Percentiles rank a stretch among this genome's conserved stretches.
These are phyloP conservation scores for Camptophora hylomeconis DNA, from an alignment of 2,329 filamentous ascomycete genomes.

Conservation along the genomic window DNA sequence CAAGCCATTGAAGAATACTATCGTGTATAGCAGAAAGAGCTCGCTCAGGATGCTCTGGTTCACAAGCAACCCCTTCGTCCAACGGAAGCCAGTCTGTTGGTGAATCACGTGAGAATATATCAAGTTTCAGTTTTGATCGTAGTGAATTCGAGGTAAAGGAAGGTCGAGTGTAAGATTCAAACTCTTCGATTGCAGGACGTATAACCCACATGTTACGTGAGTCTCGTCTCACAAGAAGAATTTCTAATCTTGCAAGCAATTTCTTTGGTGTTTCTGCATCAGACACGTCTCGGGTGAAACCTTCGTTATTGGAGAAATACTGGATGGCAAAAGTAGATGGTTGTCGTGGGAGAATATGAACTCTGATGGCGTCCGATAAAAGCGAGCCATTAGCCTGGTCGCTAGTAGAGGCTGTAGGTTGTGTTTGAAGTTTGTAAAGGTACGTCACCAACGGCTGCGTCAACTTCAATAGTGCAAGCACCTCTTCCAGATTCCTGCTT, in stretches of 20 bases:
- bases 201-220: constrained; percentile 15
- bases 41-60: constrained; percentile 10
- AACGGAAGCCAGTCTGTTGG: constrained; percentile 12
- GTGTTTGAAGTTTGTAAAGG: constrained; percentile 20
- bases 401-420: no score
- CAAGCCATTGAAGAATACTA: constrained; percentile 10
- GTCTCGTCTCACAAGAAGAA: no score
- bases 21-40: constrained; percentile 14
- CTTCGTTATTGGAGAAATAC: constrained; percentile 9
- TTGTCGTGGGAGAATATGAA: constrained; percentile 13
- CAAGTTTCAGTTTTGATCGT: constrained; percentile 10
- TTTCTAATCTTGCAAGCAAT: constrained; percentile 15
- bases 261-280: constrained; percentile 6
- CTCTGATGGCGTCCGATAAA: constrained; percentile 6
- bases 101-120: constrained; percentile 11
- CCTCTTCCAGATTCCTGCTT: constrained; percentile 8
- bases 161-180: constrained; percentile 13
- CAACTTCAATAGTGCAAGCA: constrained; percentile 21
- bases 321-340: constrained; percentile 12
- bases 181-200: constrained; percentile 15
- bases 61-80: constrained; percentile 13
- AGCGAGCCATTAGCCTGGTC: not conserved
- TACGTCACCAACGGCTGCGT: constrained; percentile 31
- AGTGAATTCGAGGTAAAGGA: constrained; percentile 12
- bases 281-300: constrained; percentile 6